Evolutionary conservation across 805 yeast species (phyloP), one percentile per base, ranked within the genome.

Genomic region (Debaryomyces maramus): DNA sequence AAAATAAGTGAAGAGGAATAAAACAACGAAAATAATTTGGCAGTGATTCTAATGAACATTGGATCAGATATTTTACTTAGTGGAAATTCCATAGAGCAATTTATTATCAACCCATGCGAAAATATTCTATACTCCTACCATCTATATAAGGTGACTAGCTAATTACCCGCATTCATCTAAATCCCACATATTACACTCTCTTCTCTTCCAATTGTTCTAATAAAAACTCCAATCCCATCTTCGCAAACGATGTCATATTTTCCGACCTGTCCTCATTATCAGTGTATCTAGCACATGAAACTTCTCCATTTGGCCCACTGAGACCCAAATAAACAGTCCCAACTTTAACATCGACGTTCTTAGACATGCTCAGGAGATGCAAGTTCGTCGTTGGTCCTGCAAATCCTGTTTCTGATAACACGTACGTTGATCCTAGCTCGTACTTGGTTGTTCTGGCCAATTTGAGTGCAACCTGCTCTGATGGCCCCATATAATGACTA

Each of bases 371-470:
- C 18, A 46, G 55, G 38, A 71, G 62, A 52, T 58, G 80, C 56
- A 61, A 57, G 45, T 67, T 72, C 31, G 60, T 63, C 6, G 70
- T 66, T 2, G 95, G 93, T 1, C 95, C 95, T 0, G 96, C 95
- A 70, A 85, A 83, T 1, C 96, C 96, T 1, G 93, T 83, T 59
- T 88, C 96, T 1, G 90, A 82, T 14, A 88, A 68, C 3, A 87
- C 88, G 61, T 81, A 88, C 0, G 90, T 85, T 3, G 89, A 81
- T 0, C 95, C 95, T 48, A 87, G 72, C 56, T 88, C 96, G 44
- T 87, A 77, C 53, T 83, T 73, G 40, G 89, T 70, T 47, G 85
- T 86, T 37, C 96, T 71, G 2, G 96, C 96, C 48, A 88, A 68
- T 51, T 86, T 75, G 44, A 80, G 56, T 2, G 85, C 95, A 13